A percentile compares a stretch with the other conserved stretches of the same genome.
Evolutionary conservation across 2,329 filamentous ascomycete genomes (phyloP).

Genomic region (Lasiodiplodia gonubiensis): DNA sequence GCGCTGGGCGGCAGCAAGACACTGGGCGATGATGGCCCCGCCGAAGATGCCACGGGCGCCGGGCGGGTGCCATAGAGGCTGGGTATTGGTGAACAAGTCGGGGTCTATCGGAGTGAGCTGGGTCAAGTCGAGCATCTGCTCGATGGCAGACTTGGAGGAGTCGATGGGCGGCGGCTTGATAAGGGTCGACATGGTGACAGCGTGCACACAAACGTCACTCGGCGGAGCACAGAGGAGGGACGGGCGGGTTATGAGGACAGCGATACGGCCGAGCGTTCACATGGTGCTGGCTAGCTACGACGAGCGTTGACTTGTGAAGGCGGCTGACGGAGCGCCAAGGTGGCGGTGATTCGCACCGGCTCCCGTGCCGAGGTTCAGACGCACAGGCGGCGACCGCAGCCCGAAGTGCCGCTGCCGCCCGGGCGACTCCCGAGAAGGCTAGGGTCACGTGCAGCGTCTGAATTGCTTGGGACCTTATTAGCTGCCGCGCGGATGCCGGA

Average conservation of each 20-base stretch:
- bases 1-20: conserved; percentile 81
- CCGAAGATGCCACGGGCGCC: conserved; percentile 94
- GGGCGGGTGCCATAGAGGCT: conserved; percentile 88
- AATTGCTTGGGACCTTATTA: too few species aligned
- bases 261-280: conserved; percentile 18
- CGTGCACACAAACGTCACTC: neutral
- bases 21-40: conserved; percentile 91
- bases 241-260: neutral
- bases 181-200: conserved; percentile 61
- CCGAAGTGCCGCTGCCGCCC: conserved; percentile 5
- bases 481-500: conserved; percentile 12
- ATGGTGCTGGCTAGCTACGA: conserved; percentile 11
- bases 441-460: neutral
- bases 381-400: conserved; percentile 5
- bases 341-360: conserved; percentile 3
- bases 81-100: conserved; percentile 93
- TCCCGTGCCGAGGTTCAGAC: conserved; percentile 7
- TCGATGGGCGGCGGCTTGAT: conserved; percentile 77
- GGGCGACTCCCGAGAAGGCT: neutral
- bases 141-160: conserved; percentile 76
- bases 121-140: conserved; percentile 87
- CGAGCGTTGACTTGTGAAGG: neutral
- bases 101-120: conserved; percentile 77
- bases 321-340: neutral
- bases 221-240: neutral